Evolutionary conservation across 345 rosid species (phyloP).

Genomic region (Aethionema arabicum): DNA sequence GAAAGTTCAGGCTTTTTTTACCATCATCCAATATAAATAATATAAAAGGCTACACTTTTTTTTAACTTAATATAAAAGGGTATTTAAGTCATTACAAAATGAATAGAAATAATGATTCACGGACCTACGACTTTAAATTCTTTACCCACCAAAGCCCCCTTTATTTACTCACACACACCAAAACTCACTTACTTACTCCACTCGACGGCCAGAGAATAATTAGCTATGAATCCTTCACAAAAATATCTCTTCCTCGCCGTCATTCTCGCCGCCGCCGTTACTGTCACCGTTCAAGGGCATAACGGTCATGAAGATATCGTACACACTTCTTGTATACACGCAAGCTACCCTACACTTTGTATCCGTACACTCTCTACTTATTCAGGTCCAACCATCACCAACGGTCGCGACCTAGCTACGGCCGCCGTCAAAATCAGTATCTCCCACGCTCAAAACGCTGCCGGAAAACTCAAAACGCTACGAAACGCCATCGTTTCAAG

Average conservation of each 20-base stretch:
- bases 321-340: slow-evolving; percentile 64
- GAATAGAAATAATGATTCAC: neutral
- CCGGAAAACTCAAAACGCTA: slow-evolving; percentile 37
- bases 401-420: slow-evolving; percentile 62
- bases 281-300: slow-evolving; percentile 15
- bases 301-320: slow-evolving; percentile 44
- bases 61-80: no score
- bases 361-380: slow-evolving; percentile 65
- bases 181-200: slow-evolving; percentile 18
- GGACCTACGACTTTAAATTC: slow-evolving; percentile 37
- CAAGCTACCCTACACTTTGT: slow-evolving; percentile 73
- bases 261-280: slow-evolving; percentile 11
- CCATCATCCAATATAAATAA: no score
- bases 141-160: slow-evolving; percentile 25
- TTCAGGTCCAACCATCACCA: slow-evolving; percentile 62
- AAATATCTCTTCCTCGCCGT: slow-evolving; percentile 27
- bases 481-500: slow-evolving; percentile 11
- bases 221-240: slow-evolving; percentile 15
- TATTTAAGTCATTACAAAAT: neutral
- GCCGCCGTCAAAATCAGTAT: slow-evolving; percentile 70
- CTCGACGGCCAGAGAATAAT: neutral
- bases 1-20: no score
- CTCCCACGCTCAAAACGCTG: slow-evolving; percentile 42
- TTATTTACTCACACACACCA: slow-evolving; percentile 18
- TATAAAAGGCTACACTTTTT: no score